Evolutionary conservation across 192 early-diverging fungal genomes (phyloP).

Genomic region (Mortierella hygrophila): DNA sequence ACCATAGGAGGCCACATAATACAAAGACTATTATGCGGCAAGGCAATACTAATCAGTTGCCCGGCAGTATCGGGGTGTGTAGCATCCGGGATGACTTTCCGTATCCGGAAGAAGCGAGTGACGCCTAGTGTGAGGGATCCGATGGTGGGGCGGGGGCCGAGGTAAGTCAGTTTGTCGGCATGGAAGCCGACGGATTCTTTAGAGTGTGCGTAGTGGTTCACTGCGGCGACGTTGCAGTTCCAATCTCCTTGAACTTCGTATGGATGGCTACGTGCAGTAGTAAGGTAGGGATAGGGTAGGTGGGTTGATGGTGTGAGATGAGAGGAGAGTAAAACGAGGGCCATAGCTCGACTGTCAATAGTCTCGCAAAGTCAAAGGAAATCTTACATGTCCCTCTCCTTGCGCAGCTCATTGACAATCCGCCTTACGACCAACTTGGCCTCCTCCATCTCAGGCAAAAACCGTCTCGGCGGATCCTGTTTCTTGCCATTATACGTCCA

Average conservation of each 20-base stretch:
- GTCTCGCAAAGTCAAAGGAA: no score
- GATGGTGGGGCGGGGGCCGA: constrained; percentile 58
- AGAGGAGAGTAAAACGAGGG: background rate
- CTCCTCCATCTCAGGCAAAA: constrained; percentile 54
- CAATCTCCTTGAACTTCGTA: constrained; percentile 56
- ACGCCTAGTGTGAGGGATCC: constrained; percentile 58
- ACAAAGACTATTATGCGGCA: constrained; percentile 59
- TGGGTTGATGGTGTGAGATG: background rate
- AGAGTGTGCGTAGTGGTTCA: constrained; percentile 56
- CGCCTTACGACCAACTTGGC: constrained; percentile 44
- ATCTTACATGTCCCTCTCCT: constrained; percentile 34
- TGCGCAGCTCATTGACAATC: constrained; percentile 52
- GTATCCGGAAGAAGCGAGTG: constrained; percentile 59
- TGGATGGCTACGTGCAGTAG: constrained; percentile 24
- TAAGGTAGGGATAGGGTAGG: background rate
- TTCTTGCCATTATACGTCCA: constrained; percentile 50
- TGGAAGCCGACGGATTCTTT: constrained; percentile 62
- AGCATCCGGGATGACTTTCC: constrained; percentile 48
- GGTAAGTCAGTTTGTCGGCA: constrained; percentile 57
- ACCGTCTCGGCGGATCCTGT: constrained; percentile 28
- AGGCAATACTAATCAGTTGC: constrained; percentile 51
- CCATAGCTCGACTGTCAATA: background rate
- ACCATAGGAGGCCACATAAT: constrained; percentile 62
- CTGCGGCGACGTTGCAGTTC: constrained; percentile 60
- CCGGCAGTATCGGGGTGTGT: constrained; percentile 44